These are phyloP conservation scores for Ophioceras dolichostomum DNA, from an alignment of 2,329 filamentous ascomycete species.

Conservation along the genomic window DNA sequence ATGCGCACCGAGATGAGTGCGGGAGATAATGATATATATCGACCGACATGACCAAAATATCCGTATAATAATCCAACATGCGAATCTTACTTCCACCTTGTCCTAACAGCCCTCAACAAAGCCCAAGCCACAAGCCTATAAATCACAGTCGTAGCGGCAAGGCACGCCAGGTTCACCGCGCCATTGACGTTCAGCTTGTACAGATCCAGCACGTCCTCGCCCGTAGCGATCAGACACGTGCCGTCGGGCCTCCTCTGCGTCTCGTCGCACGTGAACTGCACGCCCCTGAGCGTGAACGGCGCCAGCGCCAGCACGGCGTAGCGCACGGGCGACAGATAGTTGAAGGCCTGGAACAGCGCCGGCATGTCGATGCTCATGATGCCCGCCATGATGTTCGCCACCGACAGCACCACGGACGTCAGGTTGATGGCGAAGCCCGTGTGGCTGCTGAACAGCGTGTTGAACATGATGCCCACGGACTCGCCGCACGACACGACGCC, in stretches of 20 bases:
- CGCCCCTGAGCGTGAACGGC: constrained; percentile 47
- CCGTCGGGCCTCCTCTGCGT: constrained; percentile 47
- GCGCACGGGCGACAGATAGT: constrained; percentile 60
- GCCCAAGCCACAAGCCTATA: constrained; percentile 54
- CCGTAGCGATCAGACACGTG: constrained; percentile 50
- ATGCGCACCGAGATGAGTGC: no score
- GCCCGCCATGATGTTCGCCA: constrained; percentile 60
- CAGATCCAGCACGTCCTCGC: constrained; percentile 52
- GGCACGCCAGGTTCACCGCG: constrained; percentile 44
- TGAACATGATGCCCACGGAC: constrained; percentile 68
- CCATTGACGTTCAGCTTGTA: constrained; percentile 55
- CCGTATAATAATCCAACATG: no score
- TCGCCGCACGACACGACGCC: constrained; percentile 65
- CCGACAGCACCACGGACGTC: constrained; percentile 55
- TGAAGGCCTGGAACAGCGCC: constrained; percentile 50
- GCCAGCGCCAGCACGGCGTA: constrained; percentile 57
- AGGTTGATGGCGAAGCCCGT: constrained; percentile 67
- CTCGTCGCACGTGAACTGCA: constrained; percentile 51
- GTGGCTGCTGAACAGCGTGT: constrained; percentile 56
- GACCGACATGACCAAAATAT: no score
- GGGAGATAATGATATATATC: no score
- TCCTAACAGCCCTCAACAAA: constrained; percentile 29
- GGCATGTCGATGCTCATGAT: constrained; percentile 62
- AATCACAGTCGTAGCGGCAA: constrained; percentile 50
- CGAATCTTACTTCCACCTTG: constrained; percentile 2